phyloP scores from a whole-genome alignment of 2,329 filamentous ascomycete genomes.

The Cercospora janseana region DNA sequence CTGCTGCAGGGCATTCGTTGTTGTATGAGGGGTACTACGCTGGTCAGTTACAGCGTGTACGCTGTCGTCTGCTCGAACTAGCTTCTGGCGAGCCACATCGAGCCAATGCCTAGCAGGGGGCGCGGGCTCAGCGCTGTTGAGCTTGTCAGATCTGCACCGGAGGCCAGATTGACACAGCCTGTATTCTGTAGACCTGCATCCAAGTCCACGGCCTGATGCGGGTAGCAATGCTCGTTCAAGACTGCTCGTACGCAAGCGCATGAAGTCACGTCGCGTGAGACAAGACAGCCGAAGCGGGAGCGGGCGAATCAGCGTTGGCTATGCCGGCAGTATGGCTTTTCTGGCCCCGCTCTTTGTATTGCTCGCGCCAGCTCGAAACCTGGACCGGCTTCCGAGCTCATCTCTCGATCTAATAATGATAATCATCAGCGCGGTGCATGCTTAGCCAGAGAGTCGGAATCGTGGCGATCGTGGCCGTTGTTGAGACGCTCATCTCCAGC shows the following conservation, averaged over 20 bases:
- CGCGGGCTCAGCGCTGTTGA: neutral
- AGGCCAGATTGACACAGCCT: conserved; percentile 3
- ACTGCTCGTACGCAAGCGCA: neutral
- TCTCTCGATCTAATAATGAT: neutral
- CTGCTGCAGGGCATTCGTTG: conserved; percentile 1
- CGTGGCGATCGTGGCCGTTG: neutral
- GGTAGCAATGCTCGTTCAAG: neutral
- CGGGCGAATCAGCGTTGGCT: conserved; percentile 1
- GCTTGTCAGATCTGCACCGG: neutral
- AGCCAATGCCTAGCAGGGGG: neutral
- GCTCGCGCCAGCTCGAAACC: neutral
- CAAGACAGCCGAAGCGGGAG: conserved; percentile 3
- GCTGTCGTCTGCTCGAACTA: neutral
- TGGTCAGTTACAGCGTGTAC: neutral
- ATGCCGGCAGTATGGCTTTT: neutral
- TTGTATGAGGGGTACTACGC: neutral
- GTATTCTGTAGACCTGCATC: neutral
- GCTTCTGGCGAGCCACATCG: neutral
- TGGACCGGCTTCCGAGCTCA: neutral
- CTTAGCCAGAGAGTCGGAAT: neutral
- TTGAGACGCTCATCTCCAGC: neutral
- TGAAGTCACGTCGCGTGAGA: conserved; percentile 7
- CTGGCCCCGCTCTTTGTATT: conserved; percentile 5
- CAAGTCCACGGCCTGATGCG: neutral
- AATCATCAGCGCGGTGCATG: neutral